These are phyloP conservation scores for Helminthosporium solani DNA, from an alignment of 2,329 filamentous ascomycete species.

Conservation along the genomic window DNA sequence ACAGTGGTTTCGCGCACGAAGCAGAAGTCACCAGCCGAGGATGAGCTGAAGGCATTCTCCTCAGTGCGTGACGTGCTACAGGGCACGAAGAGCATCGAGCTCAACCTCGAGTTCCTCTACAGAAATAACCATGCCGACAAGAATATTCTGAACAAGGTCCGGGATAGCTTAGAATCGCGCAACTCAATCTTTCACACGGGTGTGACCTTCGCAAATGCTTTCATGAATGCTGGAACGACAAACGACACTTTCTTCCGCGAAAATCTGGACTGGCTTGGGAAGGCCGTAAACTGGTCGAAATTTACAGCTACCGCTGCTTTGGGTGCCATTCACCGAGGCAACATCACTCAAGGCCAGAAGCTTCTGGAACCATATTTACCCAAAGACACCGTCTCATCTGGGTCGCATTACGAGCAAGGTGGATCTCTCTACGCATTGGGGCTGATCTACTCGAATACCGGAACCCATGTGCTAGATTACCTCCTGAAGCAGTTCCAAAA, in stretches of 20 bases:
- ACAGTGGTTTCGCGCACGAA: conserved; percentile 47
- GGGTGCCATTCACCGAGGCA: conserved; percentile 94
- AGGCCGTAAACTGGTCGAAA: conserved; percentile 99
- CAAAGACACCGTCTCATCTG: conserved; percentile 64
- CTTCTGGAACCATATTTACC: conserved; percentile 93
- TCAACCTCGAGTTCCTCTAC: conserved; percentile 96
- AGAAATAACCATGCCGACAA: conserved; percentile 92
- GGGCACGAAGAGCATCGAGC: conserved; percentile 87
- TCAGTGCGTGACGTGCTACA: conserved; percentile 67
- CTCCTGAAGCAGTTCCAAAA: conserved; percentile 72
- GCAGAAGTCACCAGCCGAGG: conserved; percentile 47
- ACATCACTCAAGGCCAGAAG: conserved; percentile 89
- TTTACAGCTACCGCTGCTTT: conserved; percentile 96
- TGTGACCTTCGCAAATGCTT: conserved; percentile 95
- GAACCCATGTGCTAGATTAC: conserved; percentile 82
- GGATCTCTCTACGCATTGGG: conserved; percentile 94
- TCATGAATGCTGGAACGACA: conserved; percentile 98
- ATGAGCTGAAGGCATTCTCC: conserved; percentile 56
- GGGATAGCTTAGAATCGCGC: conserved; percentile 89
- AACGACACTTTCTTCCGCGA: conserved; percentile 99
- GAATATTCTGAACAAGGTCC: conserved; percentile 91
- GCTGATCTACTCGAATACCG: conserved; percentile 95
- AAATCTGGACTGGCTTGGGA: conserved; percentile 96
- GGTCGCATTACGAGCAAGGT: conserved; percentile 93
- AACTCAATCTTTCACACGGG: conserved; percentile 99